Percentiles rank a stretch among this genome's conserved stretches.
Evolutionary conservation across 306 rosid species (phyloP).

Genomic region (Styphnolobium japonicum): DNA sequence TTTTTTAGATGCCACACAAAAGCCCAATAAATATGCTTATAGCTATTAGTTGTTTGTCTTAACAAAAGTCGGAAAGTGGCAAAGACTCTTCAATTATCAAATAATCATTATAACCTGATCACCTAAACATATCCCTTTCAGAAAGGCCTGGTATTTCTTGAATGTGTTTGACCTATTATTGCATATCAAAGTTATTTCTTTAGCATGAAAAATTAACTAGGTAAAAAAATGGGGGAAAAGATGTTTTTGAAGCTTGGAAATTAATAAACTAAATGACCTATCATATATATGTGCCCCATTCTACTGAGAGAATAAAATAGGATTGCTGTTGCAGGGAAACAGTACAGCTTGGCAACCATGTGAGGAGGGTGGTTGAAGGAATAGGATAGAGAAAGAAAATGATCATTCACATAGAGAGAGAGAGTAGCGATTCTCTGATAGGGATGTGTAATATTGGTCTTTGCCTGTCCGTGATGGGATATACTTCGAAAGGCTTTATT

Average conservation of each 20-base stretch:
- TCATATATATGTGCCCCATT: background rate
- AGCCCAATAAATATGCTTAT: too few relatives aligned
- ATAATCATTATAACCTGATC: too few relatives aligned
- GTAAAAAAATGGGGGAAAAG: background rate
- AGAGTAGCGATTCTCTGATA: conserved; percentile 7
- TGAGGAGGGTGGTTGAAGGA: conserved; percentile 21
- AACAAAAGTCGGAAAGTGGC: background rate
- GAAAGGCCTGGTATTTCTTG: background rate
- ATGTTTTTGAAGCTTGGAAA: background rate
- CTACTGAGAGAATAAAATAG: background rate
- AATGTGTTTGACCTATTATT: background rate
- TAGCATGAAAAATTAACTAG: background rate
- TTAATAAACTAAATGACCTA: background rate
- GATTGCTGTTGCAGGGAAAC: background rate
- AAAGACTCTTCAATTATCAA: background rate
- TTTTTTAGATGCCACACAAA: too few relatives aligned
- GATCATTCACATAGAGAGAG: conserved; percentile 1
- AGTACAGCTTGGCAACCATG: conserved; percentile 47
- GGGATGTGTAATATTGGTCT: conserved; percentile 20
- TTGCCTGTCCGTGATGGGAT: conserved; percentile 31
- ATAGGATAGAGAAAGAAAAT: conserved; percentile 22
- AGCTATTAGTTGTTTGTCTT: background rate
- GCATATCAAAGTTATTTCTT: background rate
- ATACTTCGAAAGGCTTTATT: background rate
- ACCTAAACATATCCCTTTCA: background rate